These are phyloP conservation scores for Biscogniauxia marginata DNA, from an alignment of 2,329 filamentous ascomycete genomes.

Conservation along the genomic window DNA sequence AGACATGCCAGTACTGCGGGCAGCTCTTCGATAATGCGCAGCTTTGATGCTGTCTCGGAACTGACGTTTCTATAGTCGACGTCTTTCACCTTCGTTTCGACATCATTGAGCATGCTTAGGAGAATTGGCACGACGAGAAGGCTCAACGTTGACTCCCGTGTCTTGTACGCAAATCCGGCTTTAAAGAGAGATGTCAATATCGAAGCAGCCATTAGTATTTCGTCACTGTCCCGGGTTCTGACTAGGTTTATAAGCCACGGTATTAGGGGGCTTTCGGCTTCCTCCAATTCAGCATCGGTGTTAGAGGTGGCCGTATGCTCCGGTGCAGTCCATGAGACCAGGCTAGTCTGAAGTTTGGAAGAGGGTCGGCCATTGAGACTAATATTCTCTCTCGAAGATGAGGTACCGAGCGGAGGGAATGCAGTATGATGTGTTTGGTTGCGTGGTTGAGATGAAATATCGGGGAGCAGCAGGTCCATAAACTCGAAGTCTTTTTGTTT, in stretches of 20 bases:
- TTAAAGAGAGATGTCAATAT: conserved; percentile 69
- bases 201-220: conserved; percentile 66
- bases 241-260: conserved; percentile 70
- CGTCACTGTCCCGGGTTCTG: conserved; percentile 55
- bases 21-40: conserved; percentile 65
- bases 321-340: conserved; percentile 25
- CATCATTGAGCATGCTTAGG: conserved; percentile 62
- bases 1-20: conserved; percentile 76
- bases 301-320: conserved; percentile 22
- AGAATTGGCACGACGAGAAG: conserved; percentile 69
- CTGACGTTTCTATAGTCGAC: conserved; percentile 27
- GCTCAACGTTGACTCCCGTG: conserved; percentile 63
- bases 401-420: conserved; percentile 54
- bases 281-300: conserved; percentile 45
- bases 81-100: conserved; percentile 37
- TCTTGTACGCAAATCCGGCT: conserved; percentile 62
- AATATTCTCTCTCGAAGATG: conserved; percentile 39
- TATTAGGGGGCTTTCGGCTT: conserved; percentile 68
- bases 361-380: conserved; percentile 24
- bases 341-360: conserved; percentile 27
- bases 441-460: conserved; percentile 42
- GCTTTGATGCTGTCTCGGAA: conserved; percentile 38
- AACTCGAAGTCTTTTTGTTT: conserved; percentile 48
- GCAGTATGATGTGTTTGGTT: conserved; percentile 34
- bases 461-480: conserved; percentile 66